These are phyloP conservation scores for Podila horticola DNA, from an alignment of 192 early-diverging fungal genomes.

Conservation along the genomic window DNA sequence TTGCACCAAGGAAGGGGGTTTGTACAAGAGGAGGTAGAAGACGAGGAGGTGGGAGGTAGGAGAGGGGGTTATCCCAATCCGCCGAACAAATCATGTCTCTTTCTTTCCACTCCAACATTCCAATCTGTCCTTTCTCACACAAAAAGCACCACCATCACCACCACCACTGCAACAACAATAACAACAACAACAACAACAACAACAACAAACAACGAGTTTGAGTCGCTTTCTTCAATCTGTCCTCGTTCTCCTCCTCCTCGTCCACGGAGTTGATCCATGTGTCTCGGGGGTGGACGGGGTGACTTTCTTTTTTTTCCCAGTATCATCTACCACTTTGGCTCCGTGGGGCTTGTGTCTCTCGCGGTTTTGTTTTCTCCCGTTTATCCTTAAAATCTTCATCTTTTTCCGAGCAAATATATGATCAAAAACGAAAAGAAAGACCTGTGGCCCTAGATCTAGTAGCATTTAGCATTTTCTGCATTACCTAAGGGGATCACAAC, in stretches of 20 bases:
- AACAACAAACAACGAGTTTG: not conserved
- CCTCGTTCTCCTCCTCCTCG: not conserved
- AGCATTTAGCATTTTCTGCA: too few species aligned
- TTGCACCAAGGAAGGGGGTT: not conserved
- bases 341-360: not conserved
- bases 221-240: not conserved
- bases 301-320: too few species aligned
- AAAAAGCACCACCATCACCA: constrained; percentile 2
- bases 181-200: not conserved
- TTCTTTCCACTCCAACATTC: not conserved
- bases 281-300: too few species aligned
- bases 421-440: too few species aligned
- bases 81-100: not conserved
- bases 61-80: not conserved
- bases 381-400: not conserved
- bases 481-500: too few species aligned
- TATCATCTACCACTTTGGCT: not conserved
- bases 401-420: not conserved
- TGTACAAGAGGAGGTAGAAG: too few species aligned
- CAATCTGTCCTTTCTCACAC: not conserved
- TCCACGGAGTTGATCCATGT: too few species aligned
- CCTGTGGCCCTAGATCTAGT: too few species aligned
- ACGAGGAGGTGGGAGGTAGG: too few species aligned
- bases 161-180: not conserved
- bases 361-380: not conserved